Base-by-base conservation (phyloP, 2,329 filamentous ascomycete genomes). In the Diaporthe capsici region DNA sequence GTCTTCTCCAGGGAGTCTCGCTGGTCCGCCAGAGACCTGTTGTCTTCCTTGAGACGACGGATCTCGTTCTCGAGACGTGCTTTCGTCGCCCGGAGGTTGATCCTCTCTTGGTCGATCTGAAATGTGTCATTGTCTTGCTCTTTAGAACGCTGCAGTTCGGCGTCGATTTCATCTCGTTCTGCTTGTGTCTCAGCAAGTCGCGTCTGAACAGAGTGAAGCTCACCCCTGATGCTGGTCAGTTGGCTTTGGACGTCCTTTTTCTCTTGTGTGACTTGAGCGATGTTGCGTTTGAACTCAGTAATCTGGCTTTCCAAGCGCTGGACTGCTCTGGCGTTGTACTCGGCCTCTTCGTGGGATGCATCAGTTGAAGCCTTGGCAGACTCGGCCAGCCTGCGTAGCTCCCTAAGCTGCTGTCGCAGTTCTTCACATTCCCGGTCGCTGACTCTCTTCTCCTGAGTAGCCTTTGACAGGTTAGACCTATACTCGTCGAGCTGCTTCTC, bases 391-490 rank as follows among this genome's bases (percentile, higher is more conserved):
- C 76, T 78, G 25, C 80, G 81, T 37, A 84, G 78, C 15, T 79
- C 78, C 7, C 80, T 83, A 25, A 91, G 80, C 78, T 91, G 86
- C 53, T 83, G 82, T 72, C 83, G 82, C 20, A 90, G 81, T 31
- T 82, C 79, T 44, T 86, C 84, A 72, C 86, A 87, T 77, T 89
- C 85, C 68, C 87, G 83, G 68, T 86, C 86, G 17, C 86, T 84
- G 58, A 84, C 83, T 67, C 84, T 80, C 22, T 89, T 81, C 60
- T 88, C 87, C 44, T 86, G 83, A 17, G 85, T 89, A 10, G 89
- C 88, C 74, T 90, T 95, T 92, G 28, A 95, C 84, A 63, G 94
- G 90, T 73, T 94, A 92, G 34, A 95, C 87, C 81, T 95, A 28
- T 90, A 86, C 68, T 92, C 91, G 31, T 87, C 86, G 22, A 92